Evolutionary conservation across 2,329 filamentous ascomycete species (phyloP).

Genomic region (Pleurostoma richardsiae): DNA sequence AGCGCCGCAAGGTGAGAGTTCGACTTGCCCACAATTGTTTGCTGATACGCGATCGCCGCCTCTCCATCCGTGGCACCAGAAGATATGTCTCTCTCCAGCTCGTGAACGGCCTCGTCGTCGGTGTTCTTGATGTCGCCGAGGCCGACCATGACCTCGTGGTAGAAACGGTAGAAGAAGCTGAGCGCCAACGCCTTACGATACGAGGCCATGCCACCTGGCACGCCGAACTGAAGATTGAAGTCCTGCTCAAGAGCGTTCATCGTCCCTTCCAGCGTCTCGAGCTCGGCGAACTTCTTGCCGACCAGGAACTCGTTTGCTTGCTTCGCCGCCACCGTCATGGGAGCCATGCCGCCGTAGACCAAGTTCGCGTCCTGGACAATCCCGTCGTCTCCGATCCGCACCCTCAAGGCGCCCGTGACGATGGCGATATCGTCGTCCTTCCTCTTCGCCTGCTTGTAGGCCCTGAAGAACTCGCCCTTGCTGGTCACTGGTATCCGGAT

Average conservation of each 20-base stretch:
- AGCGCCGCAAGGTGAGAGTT: constrained; percentile 83
- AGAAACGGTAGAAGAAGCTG: constrained; percentile 96
- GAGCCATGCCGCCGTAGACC: constrained; percentile 93
- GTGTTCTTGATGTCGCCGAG: constrained; percentile 42
- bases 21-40: constrained; percentile 80
- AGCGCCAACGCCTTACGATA: constrained; percentile 88
- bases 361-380: constrained; percentile 71
- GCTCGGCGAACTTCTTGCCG: constrained; percentile 75
- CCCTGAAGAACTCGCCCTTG: constrained; percentile 74
- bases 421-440: constrained; percentile 99
- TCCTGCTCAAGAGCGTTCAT: constrained; percentile 89
- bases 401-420: constrained; percentile 79
- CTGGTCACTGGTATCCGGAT: constrained; percentile 78
- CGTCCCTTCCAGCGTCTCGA: constrained; percentile 78
- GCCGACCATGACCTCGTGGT: constrained; percentile 74
- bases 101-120: constrained; percentile 72
- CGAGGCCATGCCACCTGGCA: constrained; percentile 95
- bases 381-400: constrained; percentile 65
- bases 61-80: constrained; percentile 72
- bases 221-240: constrained; percentile 83
- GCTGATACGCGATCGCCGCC: constrained; percentile 70
- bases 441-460: constrained; percentile 94
- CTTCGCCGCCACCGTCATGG: constrained; percentile 83
- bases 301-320: constrained; percentile 68
- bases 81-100: constrained; percentile 83